Conservation (phyloP, 768 basidiomycete genomes). For the Boletus reticuloceps region DNA sequence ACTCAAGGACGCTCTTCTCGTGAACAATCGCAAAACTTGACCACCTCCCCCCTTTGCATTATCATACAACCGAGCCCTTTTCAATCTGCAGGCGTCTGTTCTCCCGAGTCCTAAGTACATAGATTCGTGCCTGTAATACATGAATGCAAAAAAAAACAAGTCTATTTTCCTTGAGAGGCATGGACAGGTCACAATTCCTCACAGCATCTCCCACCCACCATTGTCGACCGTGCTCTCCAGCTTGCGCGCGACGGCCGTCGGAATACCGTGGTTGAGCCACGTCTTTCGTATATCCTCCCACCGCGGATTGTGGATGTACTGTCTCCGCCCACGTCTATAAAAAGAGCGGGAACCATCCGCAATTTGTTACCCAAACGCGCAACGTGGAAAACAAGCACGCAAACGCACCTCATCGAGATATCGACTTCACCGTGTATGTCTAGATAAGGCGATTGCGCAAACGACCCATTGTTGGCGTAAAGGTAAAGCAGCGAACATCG, state of each 20-base stretch:
- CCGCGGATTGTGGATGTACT: slow-evolving; percentile 79
- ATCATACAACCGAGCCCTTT: background rate
- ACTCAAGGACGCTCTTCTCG: slow-evolving; percentile 15
- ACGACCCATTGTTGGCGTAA: slow-evolving; percentile 87
- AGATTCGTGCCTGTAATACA: background rate
- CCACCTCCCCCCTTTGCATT: too few species aligned
- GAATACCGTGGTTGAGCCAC: slow-evolving; percentile 90
- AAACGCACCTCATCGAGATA: slow-evolving; percentile 77
- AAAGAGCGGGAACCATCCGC: background rate
- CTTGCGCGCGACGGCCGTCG: slow-evolving; percentile 85
- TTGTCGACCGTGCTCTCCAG: slow-evolving; percentile 83
- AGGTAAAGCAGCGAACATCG: slow-evolving; percentile 88
- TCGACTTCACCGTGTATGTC: slow-evolving; percentile 95
- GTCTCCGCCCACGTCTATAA: slow-evolving; percentile 78
- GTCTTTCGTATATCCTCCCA: slow-evolving; percentile 90
- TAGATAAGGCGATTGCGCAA: slow-evolving; percentile 84
- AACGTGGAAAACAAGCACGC: background rate
- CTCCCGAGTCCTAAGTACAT: background rate
- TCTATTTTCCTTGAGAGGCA: background rate
- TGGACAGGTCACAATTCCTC: background rate
- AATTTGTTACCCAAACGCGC: background rate
- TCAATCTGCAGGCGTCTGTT: background rate
- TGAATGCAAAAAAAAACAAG: background rate
- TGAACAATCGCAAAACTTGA: background rate
- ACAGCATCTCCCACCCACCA: slow-evolving; percentile 93